Evolutionary conservation across 257 asterid genomes (phyloP), one percentile per base, ranked within the genome.

Genomic region (Perilla frutescens): DNA sequence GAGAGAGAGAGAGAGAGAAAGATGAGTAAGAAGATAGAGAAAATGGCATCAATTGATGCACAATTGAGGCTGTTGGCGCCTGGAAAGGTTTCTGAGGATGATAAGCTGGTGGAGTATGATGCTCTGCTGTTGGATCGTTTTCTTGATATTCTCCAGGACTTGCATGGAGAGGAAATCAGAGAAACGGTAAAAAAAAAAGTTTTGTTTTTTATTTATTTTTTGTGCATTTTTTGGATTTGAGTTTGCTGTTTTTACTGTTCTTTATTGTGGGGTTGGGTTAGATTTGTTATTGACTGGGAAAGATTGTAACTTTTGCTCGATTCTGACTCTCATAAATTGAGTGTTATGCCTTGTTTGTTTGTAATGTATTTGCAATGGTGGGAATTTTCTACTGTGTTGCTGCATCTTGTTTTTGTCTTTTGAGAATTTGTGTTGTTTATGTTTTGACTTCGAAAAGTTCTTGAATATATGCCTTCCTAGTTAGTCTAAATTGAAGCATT

Each of bases 41-140:
- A 87, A 50, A 86, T 94, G 99, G 91, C 96, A 66, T 94, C 99
- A 6, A 94, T 94, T 79, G 99, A 94, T 84, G 98, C 98, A 5
- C 99, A 91, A 63, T 59, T 94, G 76, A 86, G 99, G 91, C 83
- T 89, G 8, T 72, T 94, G 78, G 99, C 92, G 2, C 99, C 99
- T 43, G 89, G 83, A 34, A 94, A 94, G 77, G 97, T 91, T 5
- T 94, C 99, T 1, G 99, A 94, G 78, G 99, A 94, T 81, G 99
- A 94, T 76, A 92, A 94, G 82, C 85, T 94, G 55, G 96, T 94
- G 63, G 99, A 94, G 82, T 94, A 94, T 74, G 99, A 91, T 67
- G 99, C 99, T 54, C 79, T 94, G 78, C 87, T 94, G 31, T 80
- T 94, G 78, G 99, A 94, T 77, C 91, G 97, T 9, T 94, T 94